Base-by-base conservation (phyloP, 352 stramenopile species). In the Globisporangium ultimum region DNA sequence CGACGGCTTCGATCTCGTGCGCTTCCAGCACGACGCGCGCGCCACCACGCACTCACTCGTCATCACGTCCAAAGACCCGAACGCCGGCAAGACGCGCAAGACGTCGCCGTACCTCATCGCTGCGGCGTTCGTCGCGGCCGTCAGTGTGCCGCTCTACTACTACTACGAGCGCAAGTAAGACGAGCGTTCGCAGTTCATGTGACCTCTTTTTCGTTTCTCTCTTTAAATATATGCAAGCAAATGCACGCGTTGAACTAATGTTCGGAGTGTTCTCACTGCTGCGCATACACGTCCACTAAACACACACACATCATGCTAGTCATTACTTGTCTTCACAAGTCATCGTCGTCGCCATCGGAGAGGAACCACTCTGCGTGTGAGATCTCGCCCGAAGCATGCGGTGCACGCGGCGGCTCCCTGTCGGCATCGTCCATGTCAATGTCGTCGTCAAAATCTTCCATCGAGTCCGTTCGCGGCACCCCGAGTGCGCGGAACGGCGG, bases 331-430 rank as follows among this genome's bases (percentile, higher is more conserved):
- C 28, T 36, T 36, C 28, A 52, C 47, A 66, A 34, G 13, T 52
- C 60, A 18, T 66, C 57, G 15, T 63, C 43, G 8, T 36, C 24
- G 24, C 24, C 24, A 5, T 32, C 28, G 3, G 28, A 36, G 13
- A 69, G 58, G 65, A 84, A 84, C 74, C 74, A 84, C 58, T 84
- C 72, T 2, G 63, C 64, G 61, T 84, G 74, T 3, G 74, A 76
- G 10, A 84, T 58, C 38, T 53, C 70, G 18, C 72, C 74, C 7
- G 70, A 72, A 32, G 66, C 51, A 43, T 81, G 72, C 42, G 74
- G 75, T 5, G 9, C 28, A 10, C 28, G 28, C 9, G 28, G 28
- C 28, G 28, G 28, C 28, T 18, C 47, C 18, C 55, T 68, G 68
- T 14, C 41, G 64, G 14, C 48, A 11, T 70, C 74, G 24, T 68